Conservation (phyloP, 2,329 filamentous ascomycete species). For the Nothophaeocryptopus gaeumannii region DNA sequence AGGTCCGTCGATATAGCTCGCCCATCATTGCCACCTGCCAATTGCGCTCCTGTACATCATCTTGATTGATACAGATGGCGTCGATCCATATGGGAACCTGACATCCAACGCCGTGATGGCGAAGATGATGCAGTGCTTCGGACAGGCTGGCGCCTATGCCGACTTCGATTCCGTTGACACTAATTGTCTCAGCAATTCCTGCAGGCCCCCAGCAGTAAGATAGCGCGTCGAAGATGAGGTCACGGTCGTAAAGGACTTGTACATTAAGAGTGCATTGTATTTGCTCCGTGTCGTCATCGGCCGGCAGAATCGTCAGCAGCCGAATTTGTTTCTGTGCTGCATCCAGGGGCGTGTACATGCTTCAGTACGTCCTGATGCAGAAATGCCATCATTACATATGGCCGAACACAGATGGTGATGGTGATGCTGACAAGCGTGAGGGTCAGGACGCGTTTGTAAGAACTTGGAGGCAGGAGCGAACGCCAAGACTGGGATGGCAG, state of each 20-base stretch:
- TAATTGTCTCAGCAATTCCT: not conserved
- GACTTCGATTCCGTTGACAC: not conserved
- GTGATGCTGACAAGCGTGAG: too few species aligned
- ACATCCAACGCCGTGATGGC: not conserved
- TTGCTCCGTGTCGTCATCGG: not conserved
- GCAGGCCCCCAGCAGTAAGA: conserved; percentile 14
- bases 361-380: too few species aligned
- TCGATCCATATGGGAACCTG: conserved; percentile 15
- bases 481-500: too few species aligned
- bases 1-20: conserved; percentile 7
- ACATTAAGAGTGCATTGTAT: not conserved
- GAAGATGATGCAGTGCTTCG: conserved; percentile 1
- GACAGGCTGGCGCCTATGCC: conserved; percentile 1
- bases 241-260: not conserved
- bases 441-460: too few species aligned
- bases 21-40: conserved; percentile 17
- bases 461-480: too few species aligned
- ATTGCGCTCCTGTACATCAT: conserved; percentile 6
- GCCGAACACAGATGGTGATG: too few species aligned
- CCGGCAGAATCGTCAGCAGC: not conserved
- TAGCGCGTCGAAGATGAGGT: conserved; percentile 3
- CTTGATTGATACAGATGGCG: conserved; percentile 20
- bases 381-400: too few species aligned
- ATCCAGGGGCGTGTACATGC: not conserved
- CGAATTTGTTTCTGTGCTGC: not conserved